phyloP scores from a whole-genome alignment of 169 alveolate genomes.

The Blepharisma undulans region DNA sequence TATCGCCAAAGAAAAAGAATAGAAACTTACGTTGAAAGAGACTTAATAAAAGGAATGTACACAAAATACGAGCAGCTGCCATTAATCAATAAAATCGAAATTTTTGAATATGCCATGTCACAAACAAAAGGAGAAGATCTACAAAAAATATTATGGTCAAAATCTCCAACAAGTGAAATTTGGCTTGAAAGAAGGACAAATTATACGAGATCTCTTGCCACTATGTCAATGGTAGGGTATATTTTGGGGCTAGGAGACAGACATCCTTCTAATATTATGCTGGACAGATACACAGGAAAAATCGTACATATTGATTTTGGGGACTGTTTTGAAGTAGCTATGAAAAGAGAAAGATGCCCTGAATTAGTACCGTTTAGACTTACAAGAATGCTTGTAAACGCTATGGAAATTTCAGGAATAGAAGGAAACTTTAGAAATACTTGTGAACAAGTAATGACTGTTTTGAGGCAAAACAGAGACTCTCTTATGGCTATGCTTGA shows the following conservation, averaged over 20 bases:
- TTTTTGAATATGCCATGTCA: conserved; percentile 75
- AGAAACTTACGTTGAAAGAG: conserved; percentile 84
- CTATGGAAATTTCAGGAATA: conserved; percentile 88
- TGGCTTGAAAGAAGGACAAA: conserved; percentile 92
- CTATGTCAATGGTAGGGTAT: conserved; percentile 96
- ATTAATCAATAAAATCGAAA: conserved; percentile 84
- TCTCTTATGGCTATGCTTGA: conserved; percentile 90
- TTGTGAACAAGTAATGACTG: conserved; percentile 88
- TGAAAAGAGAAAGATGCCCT: conserved; percentile 93
- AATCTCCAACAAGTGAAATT: conserved; percentile 84
- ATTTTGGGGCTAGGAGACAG: conserved; percentile 97
- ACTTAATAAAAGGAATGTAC: conserved; percentile 77
- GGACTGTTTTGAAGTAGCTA: conserved; percentile 96
- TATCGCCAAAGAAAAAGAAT: conserved; percentile 76
- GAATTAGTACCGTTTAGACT: conserved; percentile 97
- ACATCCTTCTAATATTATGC: conserved; percentile 95
- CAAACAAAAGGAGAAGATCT: conserved; percentile 69
- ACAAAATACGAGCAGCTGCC: conserved; percentile 79
- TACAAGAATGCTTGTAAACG: conserved; percentile 94
- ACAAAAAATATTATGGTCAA: conserved; percentile 84
- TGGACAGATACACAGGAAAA: conserved; percentile 90
- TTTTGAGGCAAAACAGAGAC: conserved; percentile 81
- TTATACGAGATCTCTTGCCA: conserved; percentile 91
- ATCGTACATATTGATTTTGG: conserved; percentile 97
- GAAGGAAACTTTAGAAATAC: conserved; percentile 89